Evolutionary conservation across 352 stramenopile genomes (phyloP), one percentile per base, ranked within the genome.

Genomic region (Thalassiosira hispida): DNA sequence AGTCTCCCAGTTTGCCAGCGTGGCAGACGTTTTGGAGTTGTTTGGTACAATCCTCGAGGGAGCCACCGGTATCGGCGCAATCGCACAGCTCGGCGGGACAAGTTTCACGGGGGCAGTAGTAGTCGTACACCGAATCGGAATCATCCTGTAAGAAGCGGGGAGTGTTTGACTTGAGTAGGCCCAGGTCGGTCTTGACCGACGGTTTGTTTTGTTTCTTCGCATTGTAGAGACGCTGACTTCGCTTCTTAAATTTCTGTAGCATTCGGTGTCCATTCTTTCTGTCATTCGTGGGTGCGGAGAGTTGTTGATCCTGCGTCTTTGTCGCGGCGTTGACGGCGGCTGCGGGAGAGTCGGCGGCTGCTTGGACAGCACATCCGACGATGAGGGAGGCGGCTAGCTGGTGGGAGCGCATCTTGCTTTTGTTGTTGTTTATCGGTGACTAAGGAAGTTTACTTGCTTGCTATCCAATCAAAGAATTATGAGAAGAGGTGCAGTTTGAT

Each of bases 101-200:
- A 16, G 75, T 78, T 16, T 73, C 63, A n/a, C 67, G 60, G n/a
- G 75, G 75, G 22, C 75, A 83, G 67, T 77, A 83, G 55, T 78
- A 83, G 25, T 69, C 38, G 44, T 74, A 69, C 1, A 49, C 53
- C 1, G 42, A 9, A 38, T 38, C 31, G 31, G n/a, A n/a, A n/a
- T 38, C 31, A 5, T 83, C 67, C 42, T 75, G 44, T 4, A 83
- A 46, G 61, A 83, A 78, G 16, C 75, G 66, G 7, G 66, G 61
- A 31, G 18, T 52, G 40, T 40, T 38, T 4, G 53, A 57, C 0
- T 51, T 38, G 33, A 83, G 67, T n/a, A 78, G 74, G 33, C 75
- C 75, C 0, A 78, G 23, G 49, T 83, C 75, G 9, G 52, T 22
- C 20, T 52, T 20, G 7, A 7, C 20, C 11, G 33, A 18, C 22